Evolutionary conservation across 2,329 filamentous ascomycete species (phyloP), one percentile per base, ranked within the genome.

Genomic region (Sporothrix phasma): DNA sequence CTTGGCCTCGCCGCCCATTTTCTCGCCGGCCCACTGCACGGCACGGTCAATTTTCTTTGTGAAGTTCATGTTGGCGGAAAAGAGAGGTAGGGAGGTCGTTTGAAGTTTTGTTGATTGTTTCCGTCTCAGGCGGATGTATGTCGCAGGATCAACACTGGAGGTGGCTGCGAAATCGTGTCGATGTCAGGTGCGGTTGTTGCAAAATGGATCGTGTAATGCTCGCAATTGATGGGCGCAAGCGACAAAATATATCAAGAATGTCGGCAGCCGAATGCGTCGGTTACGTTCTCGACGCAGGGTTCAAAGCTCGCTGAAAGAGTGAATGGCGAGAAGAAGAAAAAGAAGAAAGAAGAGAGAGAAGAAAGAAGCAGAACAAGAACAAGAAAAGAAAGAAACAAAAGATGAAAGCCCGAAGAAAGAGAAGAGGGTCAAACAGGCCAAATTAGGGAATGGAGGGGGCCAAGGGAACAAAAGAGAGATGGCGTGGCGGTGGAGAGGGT

Each of bases 11-110:
- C 85, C 85, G 71, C 93, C 93, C 90, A 97, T 96, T 78, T 92
- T 90, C 79, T 97, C 93, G 70, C 91, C 91, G 43, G 92, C 91
- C 93, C 93, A 97, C 88, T 97, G 93, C 80, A 93, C 95, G 80
- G 96, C 88, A 73, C 93, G 88, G 78, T 92, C 93, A 74, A 97
- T 86, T 75, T 95, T 96, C 81, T 96, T 96, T 77, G 79, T 81
- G 71, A 85, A 79, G 70, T 80, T 77, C 82, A 84, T 84, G 22
- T 62, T 76, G 69, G 49, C 7, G 61, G 34, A 13, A 10, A 5
- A 10, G 43, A 47, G 2, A 13, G 39, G 17, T 10, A 19, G 53
- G 5, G 45, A 26, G 2, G 45, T 26, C 8, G 59, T 61, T 26
- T n/a, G 34, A 10, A 37, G 15, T 11, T 45, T 11, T 17, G 37